These are phyloP conservation scores for Cryptosporidium baileyi DNA, from an alignment of 169 alveolate genomes.

Conservation along the genomic window DNA sequence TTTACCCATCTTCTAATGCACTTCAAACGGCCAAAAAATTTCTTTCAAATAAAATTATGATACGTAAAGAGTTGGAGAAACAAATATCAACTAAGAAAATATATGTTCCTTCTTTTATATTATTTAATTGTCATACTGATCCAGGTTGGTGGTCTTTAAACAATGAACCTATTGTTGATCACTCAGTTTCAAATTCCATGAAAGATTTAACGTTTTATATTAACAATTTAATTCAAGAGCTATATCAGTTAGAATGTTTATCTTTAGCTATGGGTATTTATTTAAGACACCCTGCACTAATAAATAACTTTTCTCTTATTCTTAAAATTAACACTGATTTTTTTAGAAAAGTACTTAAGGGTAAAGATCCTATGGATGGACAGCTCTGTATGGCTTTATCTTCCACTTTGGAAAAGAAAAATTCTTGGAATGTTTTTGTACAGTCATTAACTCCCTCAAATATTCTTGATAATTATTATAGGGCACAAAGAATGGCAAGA, in stretches of 20 bases:
- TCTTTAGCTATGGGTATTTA: conserved; percentile 39
- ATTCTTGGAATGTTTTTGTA: conserved; percentile 64
- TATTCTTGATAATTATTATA: conserved; percentile 51
- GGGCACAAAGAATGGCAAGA: conserved; percentile 70
- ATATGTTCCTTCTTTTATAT: conserved; percentile 3
- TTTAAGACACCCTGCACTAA: conserved; percentile 23
- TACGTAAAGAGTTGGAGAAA: conserved; percentile 16
- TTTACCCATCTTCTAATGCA: conserved; percentile 30
- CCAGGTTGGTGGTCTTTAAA: conserved; percentile 41
- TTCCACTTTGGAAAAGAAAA: conserved; percentile 39
- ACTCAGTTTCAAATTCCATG: neutral
- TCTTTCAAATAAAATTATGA: neutral
- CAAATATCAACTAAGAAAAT: conserved; percentile 14
- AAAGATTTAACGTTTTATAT: neutral
- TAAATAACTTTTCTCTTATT: neutral
- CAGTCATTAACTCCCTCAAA: conserved; percentile 63
- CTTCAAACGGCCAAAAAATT: neutral
- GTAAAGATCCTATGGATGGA: conserved; percentile 69
- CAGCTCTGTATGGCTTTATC: conserved; percentile 62
- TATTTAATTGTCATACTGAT: neutral
- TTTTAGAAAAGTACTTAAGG: conserved; percentile 60
- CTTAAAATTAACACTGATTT: conserved; percentile 21
- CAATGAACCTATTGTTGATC: neutral
- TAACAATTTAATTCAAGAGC: neutral
- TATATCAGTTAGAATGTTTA: conserved; percentile 46